Evolutionary conservation across 108 stramenopile genomes (phyloP), one percentile per base, ranked within the genome.

Genomic region (Craspedostauros australis): DNA sequence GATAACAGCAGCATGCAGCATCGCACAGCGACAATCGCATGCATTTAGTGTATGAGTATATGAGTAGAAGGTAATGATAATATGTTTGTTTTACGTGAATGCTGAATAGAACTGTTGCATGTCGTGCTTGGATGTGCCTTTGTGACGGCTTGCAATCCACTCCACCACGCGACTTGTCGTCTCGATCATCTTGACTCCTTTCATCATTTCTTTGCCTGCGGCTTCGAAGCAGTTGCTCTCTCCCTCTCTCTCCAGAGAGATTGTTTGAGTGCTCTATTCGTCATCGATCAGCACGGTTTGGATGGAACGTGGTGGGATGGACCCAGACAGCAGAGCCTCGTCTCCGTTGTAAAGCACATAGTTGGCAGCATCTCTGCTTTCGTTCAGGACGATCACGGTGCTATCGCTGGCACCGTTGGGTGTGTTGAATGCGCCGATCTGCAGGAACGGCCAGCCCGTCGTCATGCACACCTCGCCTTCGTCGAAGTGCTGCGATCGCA

Each of bases 381-480:
- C 87, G 56, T 88, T 93, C 40, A 92, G 45, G 21, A 84, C 26
- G 5, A 89, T 76, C 9, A 85, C 73, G 1, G 74, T 73, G 31
- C 67, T 73, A 21, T 65, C 59, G 38, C 63, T 72, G 41, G 61
- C 69, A 31, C 62, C 72, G 21, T 51, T 68, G 25, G 81, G 67
- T 20, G 82, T 81, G 16, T 76, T 57, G 54, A 93, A 93, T 16
- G 84, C 85, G 6, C 83, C 87, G 46, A 75, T 83, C 58, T 93
- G 91, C 33, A 93, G 54, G 43, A 87, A 88, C 0, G 91, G 91
- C 91, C 91, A 93, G 2, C 91, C 91, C 14, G 91, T 89, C 20
- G 91, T 93, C 63, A 93, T 64, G 64, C 91, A 93, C 0, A 85
- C 81, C 40, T 79, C 72, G 25, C 71, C 75, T 4, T 55, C 68